Evolutionary conservation across 805 yeast species (phyloP).

Genomic region (Wickerhamomyces silvicola): DNA sequence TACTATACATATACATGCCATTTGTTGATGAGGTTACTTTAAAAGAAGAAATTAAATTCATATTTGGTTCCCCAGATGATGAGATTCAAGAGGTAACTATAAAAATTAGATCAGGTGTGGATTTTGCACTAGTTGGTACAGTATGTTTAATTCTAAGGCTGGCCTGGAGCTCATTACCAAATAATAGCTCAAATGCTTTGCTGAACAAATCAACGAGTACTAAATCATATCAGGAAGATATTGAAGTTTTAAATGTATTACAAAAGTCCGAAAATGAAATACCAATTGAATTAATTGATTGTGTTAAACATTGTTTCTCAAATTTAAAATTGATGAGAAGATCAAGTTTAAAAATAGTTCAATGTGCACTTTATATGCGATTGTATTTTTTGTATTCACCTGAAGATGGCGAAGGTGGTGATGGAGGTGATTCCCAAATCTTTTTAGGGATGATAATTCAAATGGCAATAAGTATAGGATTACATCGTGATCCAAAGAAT

Average conservation of each 20-base stretch:
- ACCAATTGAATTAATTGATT: conserved; percentile 34
- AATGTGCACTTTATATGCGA: conserved; percentile 52
- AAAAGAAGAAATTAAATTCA: conserved; percentile 33
- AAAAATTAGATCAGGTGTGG: conserved; percentile 28
- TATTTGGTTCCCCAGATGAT: conserved; percentile 37
- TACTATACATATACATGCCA: conserved; percentile 60
- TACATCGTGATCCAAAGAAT: conserved; percentile 60
- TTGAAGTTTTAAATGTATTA: conserved; percentile 16
- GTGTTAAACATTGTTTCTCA: conserved; percentile 39
- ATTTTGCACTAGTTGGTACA: conserved; percentile 45
- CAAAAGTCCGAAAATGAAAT: conserved; percentile 36
- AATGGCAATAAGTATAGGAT: conserved; percentile 61
- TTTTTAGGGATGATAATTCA: conserved; percentile 51
- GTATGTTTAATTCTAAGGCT: conserved; percentile 45
- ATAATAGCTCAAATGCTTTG: conserved; percentile 23
- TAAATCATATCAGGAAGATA: conserved; percentile 17
- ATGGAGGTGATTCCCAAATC: conserved; percentile 53
- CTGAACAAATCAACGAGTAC: conserved; percentile 8
- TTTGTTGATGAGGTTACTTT: conserved; percentile 54
- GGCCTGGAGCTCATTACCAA: conserved; percentile 50
- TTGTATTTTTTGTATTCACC: conserved; percentile 51
- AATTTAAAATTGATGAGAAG: conserved; percentile 36
- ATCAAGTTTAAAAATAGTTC: conserved; percentile 46
- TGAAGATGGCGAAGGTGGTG: conserved; percentile 51
- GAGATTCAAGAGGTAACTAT: conserved; percentile 23